These are phyloP conservation scores for Aphanocladium album DNA, from an alignment of 2,329 filamentous ascomycete genomes.

Conservation along the genomic window DNA sequence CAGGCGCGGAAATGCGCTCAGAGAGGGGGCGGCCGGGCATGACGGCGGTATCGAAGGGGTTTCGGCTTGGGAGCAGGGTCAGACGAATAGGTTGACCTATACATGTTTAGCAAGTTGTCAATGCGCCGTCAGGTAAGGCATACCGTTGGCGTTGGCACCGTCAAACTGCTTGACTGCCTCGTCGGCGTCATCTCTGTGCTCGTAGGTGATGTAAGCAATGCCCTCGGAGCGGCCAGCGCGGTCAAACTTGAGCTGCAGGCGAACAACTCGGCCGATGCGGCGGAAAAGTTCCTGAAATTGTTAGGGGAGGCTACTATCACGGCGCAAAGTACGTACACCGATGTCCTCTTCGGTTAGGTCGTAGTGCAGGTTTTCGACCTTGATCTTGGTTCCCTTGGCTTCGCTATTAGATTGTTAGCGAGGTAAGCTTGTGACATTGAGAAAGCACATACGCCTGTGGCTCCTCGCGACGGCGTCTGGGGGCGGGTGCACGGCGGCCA, in stretches of 20 bases:
- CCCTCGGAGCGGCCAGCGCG: conserved; percentile 84
- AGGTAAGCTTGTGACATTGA: conserved; percentile 14
- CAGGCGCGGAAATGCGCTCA: conserved; percentile 54
- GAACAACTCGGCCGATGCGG: conserved; percentile 66
- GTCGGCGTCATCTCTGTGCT: conserved; percentile 62
- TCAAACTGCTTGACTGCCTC: conserved; percentile 76
- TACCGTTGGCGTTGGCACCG: conserved; percentile 82
- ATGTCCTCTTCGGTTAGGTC: conserved; percentile 83
- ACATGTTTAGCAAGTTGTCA: neutral
- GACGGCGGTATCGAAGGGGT: conserved; percentile 52
- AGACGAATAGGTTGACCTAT: conserved; percentile 75
- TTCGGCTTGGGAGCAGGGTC: conserved; percentile 56
- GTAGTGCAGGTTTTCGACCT: conserved; percentile 88
- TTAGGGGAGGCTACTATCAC: neutral
- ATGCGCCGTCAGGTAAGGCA: neutral
- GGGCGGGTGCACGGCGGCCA: conserved; percentile 36
- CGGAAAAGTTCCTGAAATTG: conserved; percentile 66
- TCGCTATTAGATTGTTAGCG: conserved; percentile 35
- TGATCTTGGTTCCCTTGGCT: conserved; percentile 61
- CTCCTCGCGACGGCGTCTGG: conserved; percentile 39
- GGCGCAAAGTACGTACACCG: conserved; percentile 47
- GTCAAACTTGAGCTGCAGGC: conserved; percentile 73
- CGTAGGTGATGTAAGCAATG: conserved; percentile 77
- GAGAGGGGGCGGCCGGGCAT: conserved; percentile 53
- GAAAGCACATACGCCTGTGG: conserved; percentile 32